A percentile compares a stretch with the other conserved stretches of the same genome.
Evolutionary conservation across 2,329 filamentous ascomycete genomes (phyloP).

Genomic region (Botrytis porri): DNA sequence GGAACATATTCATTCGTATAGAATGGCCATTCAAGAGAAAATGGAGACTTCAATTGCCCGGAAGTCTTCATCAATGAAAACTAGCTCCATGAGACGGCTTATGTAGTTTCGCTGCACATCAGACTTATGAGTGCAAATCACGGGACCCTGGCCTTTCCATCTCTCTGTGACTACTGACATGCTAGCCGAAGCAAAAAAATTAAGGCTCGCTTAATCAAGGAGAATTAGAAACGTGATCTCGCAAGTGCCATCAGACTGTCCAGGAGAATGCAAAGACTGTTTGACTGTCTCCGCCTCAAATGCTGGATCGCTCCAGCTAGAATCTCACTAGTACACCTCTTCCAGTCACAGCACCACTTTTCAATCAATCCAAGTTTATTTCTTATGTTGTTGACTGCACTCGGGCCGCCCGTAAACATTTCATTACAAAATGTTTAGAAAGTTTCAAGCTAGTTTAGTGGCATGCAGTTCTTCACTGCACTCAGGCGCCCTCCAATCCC

Average conservation of each 20-base stretch:
- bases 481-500: no score
- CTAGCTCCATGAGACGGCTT: background rate
- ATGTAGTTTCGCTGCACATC: background rate
- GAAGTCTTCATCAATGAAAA: background rate
- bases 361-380: background rate
- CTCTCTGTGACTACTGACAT: background rate
- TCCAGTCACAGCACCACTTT: background rate
- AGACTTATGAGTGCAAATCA: background rate
- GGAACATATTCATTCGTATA: background rate
- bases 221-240: background rate
- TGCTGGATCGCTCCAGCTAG: background rate
- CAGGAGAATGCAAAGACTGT: no score
- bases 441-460: background rate
- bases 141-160: background rate
- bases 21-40: background rate
- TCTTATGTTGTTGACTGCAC: no score
- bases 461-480: background rate
- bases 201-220: background rate
- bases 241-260: background rate
- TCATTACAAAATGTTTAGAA: no score
- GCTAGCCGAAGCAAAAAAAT: background rate
- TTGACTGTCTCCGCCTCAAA: background rate
- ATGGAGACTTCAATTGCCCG: background rate
- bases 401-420: no score
- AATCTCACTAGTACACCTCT: background rate